A percentile compares a stretch with the other conserved stretches of the same genome.
phyloP scores from a whole-genome alignment of 2,329 filamentous ascomycete genomes.

The Aspergillus jensenii region DNA sequence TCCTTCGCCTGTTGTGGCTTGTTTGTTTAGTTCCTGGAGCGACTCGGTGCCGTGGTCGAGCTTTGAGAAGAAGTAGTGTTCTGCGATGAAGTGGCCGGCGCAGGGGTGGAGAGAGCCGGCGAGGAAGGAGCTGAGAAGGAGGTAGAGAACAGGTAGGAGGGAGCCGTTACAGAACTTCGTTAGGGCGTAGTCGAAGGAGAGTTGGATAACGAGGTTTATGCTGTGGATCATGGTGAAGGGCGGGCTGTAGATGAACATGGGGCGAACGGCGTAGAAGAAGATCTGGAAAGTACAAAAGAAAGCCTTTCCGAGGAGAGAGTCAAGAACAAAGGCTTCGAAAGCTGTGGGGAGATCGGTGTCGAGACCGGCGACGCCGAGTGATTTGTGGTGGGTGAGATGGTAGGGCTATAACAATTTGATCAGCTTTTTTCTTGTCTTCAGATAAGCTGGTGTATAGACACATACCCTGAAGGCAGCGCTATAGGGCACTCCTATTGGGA shows the following conservation, averaged over 20 bases:
- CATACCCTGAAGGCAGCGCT: conserved; percentile 88
- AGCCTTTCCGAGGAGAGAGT: conserved; percentile 90
- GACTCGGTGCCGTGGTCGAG: conserved; percentile 41
- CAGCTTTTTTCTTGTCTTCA: neutral
- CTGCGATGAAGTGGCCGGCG: conserved; percentile 96
- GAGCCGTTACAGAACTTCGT: conserved; percentile 57
- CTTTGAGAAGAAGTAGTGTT: conserved; percentile 75
- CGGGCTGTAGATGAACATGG: conserved; percentile 89
- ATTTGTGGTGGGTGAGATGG: conserved; percentile 98
- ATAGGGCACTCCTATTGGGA: conserved; percentile 94
- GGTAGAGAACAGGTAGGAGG: conserved; percentile 70
- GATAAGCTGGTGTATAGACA: conserved; percentile 12
- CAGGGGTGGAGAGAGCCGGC: conserved; percentile 92
- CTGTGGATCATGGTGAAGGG: conserved; percentile 83
- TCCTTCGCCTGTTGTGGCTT: conserved; percentile 11
- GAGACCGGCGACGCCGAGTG: conserved; percentile 90
- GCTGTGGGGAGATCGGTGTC: conserved; percentile 94
- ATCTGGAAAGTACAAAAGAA: conserved; percentile 99
- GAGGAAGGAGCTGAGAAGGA: conserved; percentile 87
- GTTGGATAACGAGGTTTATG: conserved; percentile 75
- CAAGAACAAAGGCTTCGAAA: conserved; percentile 86
- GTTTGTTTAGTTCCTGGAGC: conserved; percentile 52
- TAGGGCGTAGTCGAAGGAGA: conserved; percentile 73
- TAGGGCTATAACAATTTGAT: conserved; percentile 63
- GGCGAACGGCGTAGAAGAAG: conserved; percentile 94